Evolutionary conservation across 1,284 basidiomycete genomes (phyloP).

Genomic region (Marasmius fiardii): DNA sequence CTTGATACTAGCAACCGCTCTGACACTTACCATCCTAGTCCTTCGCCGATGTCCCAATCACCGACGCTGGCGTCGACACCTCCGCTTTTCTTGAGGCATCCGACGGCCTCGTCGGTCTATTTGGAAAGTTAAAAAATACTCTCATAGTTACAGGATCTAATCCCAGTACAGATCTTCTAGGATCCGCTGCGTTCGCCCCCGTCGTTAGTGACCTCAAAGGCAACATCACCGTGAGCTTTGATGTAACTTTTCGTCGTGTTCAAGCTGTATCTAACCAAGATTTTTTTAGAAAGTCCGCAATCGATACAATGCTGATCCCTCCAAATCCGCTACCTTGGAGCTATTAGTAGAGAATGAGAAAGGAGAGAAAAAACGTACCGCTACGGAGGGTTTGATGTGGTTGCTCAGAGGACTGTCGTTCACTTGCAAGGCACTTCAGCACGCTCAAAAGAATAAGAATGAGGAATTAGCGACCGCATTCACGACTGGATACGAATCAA

Average conservation of each 20-base stretch:
- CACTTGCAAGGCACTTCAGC: slow-evolving; percentile 82
- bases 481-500: slow-evolving; percentile 78
- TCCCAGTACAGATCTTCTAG: slow-evolving; percentile 72
- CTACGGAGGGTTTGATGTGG: slow-evolving; percentile 94
- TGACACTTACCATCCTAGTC: slow-evolving; percentile 51
- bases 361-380: slow-evolving; percentile 80
- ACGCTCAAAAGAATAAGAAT: slow-evolving; percentile 63
- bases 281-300: slow-evolving; percentile 79
- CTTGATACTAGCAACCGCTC: background rate
- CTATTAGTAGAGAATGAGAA: slow-evolving; percentile 84
- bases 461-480: slow-evolving; percentile 81
- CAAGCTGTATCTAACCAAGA: slow-evolving; percentile 9
- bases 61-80: slow-evolving; percentile 88
- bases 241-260: slow-evolving; percentile 2
- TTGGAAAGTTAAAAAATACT: slow-evolving; percentile 58
- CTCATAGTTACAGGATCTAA: background rate
- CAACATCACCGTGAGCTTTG: slow-evolving; percentile 77
- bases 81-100: slow-evolving; percentile 86
- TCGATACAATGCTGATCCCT: slow-evolving; percentile 68
- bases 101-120: slow-evolving; percentile 87
- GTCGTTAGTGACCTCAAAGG: slow-evolving; percentile 90
- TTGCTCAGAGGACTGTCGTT: slow-evolving; percentile 87
- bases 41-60: slow-evolving; percentile 87
- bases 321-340: slow-evolving; percentile 78
- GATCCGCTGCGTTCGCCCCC: slow-evolving; percentile 80